A percentile compares a stretch with the other conserved stretches of the same genome.
These are phyloP conservation scores for Akanthomyces lecanii DNA, from an alignment of 2,329 filamentous ascomycete species.

Conservation along the genomic window DNA sequence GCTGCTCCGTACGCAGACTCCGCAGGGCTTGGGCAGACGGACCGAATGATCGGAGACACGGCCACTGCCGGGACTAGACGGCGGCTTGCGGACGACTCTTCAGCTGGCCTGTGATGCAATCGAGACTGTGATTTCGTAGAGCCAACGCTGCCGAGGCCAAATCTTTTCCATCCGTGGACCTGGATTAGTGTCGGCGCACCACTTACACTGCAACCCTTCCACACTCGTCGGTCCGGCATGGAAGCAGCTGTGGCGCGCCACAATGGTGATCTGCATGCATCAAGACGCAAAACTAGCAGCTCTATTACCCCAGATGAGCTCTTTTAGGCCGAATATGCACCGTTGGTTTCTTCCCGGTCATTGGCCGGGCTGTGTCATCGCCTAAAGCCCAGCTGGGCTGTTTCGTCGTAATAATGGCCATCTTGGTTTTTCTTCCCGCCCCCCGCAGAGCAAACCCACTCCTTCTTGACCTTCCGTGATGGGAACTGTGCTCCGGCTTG, in stretches of 20 bases:
- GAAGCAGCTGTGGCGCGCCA: neutral
- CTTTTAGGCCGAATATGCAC: conserved; percentile 1
- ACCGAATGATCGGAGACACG: conserved; percentile 2
- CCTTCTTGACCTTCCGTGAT: conserved; percentile 4
- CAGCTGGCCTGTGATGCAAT: conserved; percentile 8
- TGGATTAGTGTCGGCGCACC: neutral
- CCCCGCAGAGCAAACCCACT: neutral
- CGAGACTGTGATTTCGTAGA: neutral
- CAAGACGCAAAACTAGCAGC: neutral
- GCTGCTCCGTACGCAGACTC: neutral
- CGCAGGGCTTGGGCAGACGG: neutral
- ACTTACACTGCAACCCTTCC: neutral
- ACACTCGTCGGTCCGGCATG: conserved; percentile 11
- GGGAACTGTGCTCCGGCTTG: conserved; percentile 5
- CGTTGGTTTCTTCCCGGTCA: neutral
- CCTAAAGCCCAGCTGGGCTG: neutral
- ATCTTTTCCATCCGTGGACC: neutral
- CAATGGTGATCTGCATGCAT: neutral
- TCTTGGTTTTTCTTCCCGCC: neutral
- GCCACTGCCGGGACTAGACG: neutral
- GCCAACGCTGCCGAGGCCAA: conserved; percentile 1
- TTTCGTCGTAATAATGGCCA: neutral
- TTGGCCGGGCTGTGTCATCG: neutral
- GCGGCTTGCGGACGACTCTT: neutral
- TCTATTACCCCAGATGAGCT: neutral